Conservation (phyloP, 2,329 filamentous ascomycete genomes). For the Trichoderma sp. region DNA sequence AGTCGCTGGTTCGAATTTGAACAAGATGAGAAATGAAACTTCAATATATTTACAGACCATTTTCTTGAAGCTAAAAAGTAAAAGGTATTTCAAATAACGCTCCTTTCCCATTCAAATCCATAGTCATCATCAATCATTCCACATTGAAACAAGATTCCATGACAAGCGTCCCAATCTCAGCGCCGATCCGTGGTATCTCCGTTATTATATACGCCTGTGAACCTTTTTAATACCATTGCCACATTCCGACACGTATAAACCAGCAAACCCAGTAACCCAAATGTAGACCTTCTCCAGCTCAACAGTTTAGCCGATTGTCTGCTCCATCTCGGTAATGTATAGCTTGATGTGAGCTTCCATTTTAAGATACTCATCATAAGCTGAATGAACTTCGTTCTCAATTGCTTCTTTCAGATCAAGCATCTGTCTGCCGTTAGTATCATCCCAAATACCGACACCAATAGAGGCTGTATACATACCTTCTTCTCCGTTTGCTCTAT, state of each 20-base stretch:
- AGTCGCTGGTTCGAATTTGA: conserved; percentile 60
- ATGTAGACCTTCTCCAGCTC: neutral
- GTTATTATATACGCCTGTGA: conserved; percentile 15
- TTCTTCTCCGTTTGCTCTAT: conserved; percentile 99
- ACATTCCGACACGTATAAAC: conserved; percentile 15
- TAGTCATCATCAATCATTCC: neutral
- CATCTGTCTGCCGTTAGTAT: conserved; percentile 62
- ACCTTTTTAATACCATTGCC: neutral
- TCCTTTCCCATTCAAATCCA: neutral
- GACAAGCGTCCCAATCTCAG: conserved; percentile 29
- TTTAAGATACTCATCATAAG: conserved; percentile 93
- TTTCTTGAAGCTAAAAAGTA: neutral
- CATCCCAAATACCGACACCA: neutral
- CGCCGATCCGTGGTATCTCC: conserved; percentile 43
- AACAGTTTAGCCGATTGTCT: conserved; percentile 56
- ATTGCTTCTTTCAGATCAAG: conserved; percentile 96
- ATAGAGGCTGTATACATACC: conserved; percentile 47
- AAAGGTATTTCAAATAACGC: neutral
- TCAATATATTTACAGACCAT: neutral
- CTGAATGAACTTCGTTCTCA: conserved; percentile 85
- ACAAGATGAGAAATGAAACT: neutral
- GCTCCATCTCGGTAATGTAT: conserved; percentile 99
- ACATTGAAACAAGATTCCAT: conserved; percentile 6
- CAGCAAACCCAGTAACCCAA: conserved; percentile 7
- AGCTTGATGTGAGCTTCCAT: conserved; percentile 96